Percentiles rank a stretch among this genome's conserved stretches.
These are phyloP conservation scores for Trypanosoma theileri DNA, from an alignment of 208 protist genomes.

Conservation along the genomic window DNA sequence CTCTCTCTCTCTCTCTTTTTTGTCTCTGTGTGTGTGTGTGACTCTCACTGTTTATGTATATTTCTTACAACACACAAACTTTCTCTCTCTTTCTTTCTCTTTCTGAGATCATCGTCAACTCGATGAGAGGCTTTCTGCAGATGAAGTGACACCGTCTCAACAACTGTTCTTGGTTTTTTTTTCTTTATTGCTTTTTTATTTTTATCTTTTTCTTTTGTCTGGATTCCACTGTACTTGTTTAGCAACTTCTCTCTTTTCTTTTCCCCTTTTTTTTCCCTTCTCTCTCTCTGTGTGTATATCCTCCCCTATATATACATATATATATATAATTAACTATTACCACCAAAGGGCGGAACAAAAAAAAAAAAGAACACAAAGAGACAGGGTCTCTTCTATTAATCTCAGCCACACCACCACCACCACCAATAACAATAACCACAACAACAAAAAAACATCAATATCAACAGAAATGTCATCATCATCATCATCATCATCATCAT, in stretches of 20 bases:
- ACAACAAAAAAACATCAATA: background rate
- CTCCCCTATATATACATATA: slow-evolving; percentile 18
- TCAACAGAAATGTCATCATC: background rate
- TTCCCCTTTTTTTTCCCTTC: slow-evolving; percentile 18
- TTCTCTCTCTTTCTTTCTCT: too few relatives aligned
- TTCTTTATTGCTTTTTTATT: slow-evolving; percentile 18
- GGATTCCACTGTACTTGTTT: too few relatives aligned
- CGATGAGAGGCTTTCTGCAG: background rate
- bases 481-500: background rate
- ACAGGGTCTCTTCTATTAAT: background rate
- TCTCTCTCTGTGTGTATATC: slow-evolving; percentile 15
- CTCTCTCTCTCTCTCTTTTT: too few relatives aligned
- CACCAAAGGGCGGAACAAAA: slow-evolving; percentile 3
- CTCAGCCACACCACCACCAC: too few relatives aligned
- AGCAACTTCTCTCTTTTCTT: background rate
- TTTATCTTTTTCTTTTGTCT: background rate
- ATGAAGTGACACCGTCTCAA: background rate
- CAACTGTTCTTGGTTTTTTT: background rate
- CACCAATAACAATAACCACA: background rate
- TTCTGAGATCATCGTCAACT: too few relatives aligned
- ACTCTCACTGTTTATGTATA: too few relatives aligned
- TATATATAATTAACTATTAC: background rate
- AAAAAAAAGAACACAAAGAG: slow-evolving; percentile 1
- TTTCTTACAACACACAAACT: too few relatives aligned
- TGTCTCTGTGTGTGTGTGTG: too few relatives aligned